Evolutionary conservation across 306 rosid genomes (phyloP).

Genomic region (Malus orientalis): DNA sequence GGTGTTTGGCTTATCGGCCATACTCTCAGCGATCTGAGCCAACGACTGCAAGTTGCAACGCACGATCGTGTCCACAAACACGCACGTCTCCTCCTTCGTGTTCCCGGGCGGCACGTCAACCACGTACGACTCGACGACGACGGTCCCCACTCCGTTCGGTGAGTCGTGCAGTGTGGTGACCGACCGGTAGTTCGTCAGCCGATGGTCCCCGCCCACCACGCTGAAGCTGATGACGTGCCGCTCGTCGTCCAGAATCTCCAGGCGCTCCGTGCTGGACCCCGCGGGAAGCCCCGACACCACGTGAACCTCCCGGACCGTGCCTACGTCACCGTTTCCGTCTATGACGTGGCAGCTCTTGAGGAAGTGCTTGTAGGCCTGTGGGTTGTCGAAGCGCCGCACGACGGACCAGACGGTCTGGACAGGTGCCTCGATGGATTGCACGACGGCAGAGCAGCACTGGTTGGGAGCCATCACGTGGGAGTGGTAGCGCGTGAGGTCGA

Average conservation of each 20-base stretch:
- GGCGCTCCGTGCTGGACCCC: constrained; percentile 71
- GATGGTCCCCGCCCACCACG: constrained; percentile 87
- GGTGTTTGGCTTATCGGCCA: constrained; percentile 14
- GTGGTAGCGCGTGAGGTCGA: constrained; percentile 28
- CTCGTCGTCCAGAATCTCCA: constrained; percentile 93
- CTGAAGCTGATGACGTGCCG: constrained; percentile 85
- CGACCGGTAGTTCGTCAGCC: constrained; percentile 70
- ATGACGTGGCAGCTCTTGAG: constrained; percentile 87
- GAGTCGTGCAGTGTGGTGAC: constrained; percentile 69
- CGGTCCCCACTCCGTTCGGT: constrained; percentile 41
- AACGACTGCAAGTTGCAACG: constrained; percentile 85
- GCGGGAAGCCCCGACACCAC: constrained; percentile 92
- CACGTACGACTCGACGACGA: constrained; percentile 77
- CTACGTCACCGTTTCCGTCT: constrained; percentile 55
- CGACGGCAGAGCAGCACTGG: constrained; percentile 73
- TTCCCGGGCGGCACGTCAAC: constrained; percentile 87
- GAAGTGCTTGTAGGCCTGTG: constrained; percentile 85
- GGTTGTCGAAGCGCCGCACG: constrained; percentile 78
- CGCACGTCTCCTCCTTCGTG: constrained; percentile 84
- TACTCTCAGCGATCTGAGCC: constrained; percentile 71
- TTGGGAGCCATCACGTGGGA: constrained; percentile 36
- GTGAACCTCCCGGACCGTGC: constrained; percentile 64
- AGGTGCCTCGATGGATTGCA: constrained; percentile 68
- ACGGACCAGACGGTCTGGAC: constrained; percentile 73
- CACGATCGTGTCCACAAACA: constrained; percentile 82